These are phyloP conservation scores for Aspergillus nomiae DNA, from an alignment of 2,329 filamentous ascomycete genomes.

Conservation along the genomic window DNA sequence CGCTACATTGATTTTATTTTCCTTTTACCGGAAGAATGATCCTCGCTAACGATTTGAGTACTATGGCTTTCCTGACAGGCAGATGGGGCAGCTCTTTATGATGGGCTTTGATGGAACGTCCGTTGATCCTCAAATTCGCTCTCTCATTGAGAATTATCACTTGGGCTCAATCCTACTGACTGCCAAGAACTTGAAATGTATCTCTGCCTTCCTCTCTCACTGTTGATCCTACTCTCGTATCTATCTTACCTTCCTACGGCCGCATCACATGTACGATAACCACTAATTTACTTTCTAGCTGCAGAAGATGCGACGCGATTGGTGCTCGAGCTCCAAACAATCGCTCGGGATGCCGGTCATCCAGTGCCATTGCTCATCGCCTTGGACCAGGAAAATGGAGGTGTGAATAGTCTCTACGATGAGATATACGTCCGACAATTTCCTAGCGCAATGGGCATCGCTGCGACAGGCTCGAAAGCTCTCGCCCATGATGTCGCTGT, in stretches of 20 bases:
- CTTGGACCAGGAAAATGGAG: conserved; percentile 95
- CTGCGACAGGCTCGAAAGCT: conserved; percentile 83
- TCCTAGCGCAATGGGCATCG: conserved; percentile 93
- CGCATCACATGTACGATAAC: conserved; percentile 11
- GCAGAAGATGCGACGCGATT: conserved; percentile 86
- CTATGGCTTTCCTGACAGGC: conserved; percentile 72
- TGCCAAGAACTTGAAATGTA: conserved; percentile 68
- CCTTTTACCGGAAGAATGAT: conserved; percentile 13
- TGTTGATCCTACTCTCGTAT: neutral
- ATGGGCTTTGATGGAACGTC: conserved; percentile 69
- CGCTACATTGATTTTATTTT: neutral
- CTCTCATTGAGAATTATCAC: conserved; percentile 68
- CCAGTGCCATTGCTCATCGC: conserved; percentile 86
- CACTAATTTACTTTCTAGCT: conserved; percentile 59
- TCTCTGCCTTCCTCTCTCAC: conserved; percentile 20
- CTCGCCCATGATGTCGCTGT: conserved; percentile 88
- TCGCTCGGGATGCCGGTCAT: conserved; percentile 87
- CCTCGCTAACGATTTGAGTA: conserved; percentile 47
- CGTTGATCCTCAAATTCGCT: conserved; percentile 64
- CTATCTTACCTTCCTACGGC: neutral
- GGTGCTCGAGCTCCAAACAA: conserved; percentile 88
- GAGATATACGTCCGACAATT: conserved; percentile 96
- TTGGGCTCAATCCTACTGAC: conserved; percentile 77
- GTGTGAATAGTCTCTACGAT: conserved; percentile 94
- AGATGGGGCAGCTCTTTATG: conserved; percentile 63